These are phyloP conservation scores for Gossypium davidsonii DNA, from an alignment of 441 rosid genomes.

Conservation along the genomic window DNA sequence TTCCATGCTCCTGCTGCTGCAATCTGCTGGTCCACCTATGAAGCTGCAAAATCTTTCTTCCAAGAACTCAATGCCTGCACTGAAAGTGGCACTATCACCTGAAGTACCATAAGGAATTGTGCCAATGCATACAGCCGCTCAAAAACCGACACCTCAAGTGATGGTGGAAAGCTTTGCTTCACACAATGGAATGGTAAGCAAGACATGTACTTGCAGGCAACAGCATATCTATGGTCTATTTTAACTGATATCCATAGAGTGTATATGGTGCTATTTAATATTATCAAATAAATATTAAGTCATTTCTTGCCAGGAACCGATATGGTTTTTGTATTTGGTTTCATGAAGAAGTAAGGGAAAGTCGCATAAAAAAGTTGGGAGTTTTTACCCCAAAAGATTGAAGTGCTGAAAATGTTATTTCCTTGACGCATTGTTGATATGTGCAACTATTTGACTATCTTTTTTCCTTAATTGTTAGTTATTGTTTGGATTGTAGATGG, in stretches of 20 bases:
- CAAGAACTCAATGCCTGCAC: slow-evolving; percentile 39
- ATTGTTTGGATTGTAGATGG: too few species aligned
- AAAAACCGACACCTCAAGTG: neutral
- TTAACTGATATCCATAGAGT: slow-evolving; percentile 6
- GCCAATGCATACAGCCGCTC: slow-evolving; percentile 1
- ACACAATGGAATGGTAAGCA: slow-evolving; percentile 2
- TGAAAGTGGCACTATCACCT: slow-evolving; percentile 31
- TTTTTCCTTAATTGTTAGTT: too few species aligned
- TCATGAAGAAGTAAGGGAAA: neutral
- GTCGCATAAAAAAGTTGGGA: neutral
- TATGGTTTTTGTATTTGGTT: neutral
- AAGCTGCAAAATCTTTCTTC: slow-evolving; percentile 67
- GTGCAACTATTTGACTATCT: too few species aligned
- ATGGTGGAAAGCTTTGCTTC: slow-evolving; percentile 2
- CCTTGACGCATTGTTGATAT: neutral
- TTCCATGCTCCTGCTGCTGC: slow-evolving; percentile 99
- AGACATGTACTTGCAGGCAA: neutral
- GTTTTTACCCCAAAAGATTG: neutral
- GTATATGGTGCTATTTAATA: slow-evolving; percentile 15
- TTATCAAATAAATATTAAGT: neutral
- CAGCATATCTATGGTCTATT: slow-evolving; percentile 2
- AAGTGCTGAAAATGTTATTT: neutral
- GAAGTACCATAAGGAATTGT: slow-evolving; percentile 8
- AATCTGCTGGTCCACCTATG: slow-evolving; percentile 95
- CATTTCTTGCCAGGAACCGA: neutral